Evolutionary conservation across 495 filamentous ascomycete species (phyloP).

Genomic region (Aspergillus biplanus): DNA sequence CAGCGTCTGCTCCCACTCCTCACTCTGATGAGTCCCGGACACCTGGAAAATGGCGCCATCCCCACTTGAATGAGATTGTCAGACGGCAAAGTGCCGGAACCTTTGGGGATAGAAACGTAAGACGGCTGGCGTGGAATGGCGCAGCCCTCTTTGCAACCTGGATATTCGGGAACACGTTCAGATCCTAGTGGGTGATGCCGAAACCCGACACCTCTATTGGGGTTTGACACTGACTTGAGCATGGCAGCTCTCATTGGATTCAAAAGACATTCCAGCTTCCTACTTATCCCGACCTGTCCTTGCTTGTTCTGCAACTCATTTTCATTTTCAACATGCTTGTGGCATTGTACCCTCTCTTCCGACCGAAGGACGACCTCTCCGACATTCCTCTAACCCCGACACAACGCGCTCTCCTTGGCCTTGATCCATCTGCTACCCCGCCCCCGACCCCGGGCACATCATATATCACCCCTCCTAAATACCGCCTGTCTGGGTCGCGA

Average conservation of each 20-base stretch:
- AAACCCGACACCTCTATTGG: neutral
- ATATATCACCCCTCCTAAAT: constrained; percentile 86
- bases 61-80: constrained; percentile 76
- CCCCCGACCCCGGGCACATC: constrained; percentile 65
- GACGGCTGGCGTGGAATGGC: constrained; percentile 65
- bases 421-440: constrained; percentile 67
- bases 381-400: constrained; percentile 92
- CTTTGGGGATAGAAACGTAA: constrained; percentile 73
- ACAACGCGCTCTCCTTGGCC: constrained; percentile 82
- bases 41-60: constrained; percentile 88
- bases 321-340: constrained; percentile 67
- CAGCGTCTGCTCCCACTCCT: constrained; percentile 50
- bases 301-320: constrained; percentile 58
- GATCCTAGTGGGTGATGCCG: constrained; percentile 39
- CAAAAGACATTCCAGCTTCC: constrained; percentile 27
- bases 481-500: constrained; percentile 74
- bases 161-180: constrained; percentile 40
- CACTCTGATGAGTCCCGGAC: constrained; percentile 53
- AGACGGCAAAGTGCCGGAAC: constrained; percentile 70
- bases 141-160: constrained; percentile 55
- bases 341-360: constrained; percentile 70
- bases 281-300: constrained; percentile 40
- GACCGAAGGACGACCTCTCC: constrained; percentile 71
- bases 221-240: constrained; percentile 8
- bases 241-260: constrained; percentile 30